phyloP scores from a whole-genome alignment of 148 eudicot genomes.

The Rhododendron williamsianum region DNA sequence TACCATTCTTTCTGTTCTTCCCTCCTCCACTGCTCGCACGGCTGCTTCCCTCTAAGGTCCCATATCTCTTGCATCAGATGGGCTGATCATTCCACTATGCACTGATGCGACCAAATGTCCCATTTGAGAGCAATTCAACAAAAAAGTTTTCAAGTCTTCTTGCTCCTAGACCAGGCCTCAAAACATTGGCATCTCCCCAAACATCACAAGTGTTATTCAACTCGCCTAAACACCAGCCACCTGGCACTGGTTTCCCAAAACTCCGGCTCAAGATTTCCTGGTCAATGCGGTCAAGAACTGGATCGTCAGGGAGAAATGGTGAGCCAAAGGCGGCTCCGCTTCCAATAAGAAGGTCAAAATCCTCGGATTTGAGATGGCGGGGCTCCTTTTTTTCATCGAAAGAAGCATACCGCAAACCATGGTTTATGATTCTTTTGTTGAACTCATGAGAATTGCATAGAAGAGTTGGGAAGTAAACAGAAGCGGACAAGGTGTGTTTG shows the following conservation, averaged over 20 bases:
- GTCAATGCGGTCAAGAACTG: constrained; percentile 79
- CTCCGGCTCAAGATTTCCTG: constrained; percentile 44
- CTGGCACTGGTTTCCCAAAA: constrained; percentile 63
- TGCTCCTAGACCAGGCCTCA: constrained; percentile 83
- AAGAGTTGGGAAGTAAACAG: constrained; percentile 74
- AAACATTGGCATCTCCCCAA: constrained; percentile 86
- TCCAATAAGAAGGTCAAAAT: constrained; percentile 34
- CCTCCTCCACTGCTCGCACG: neutral
- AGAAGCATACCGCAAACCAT: constrained; percentile 50
- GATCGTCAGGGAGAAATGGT: constrained; percentile 49
- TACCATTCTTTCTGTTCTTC: neutral
- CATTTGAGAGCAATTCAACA: constrained; percentile 46
- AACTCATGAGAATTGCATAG: constrained; percentile 69
- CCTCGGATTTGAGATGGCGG: constrained; percentile 42
- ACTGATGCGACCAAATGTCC: constrained; percentile 43
- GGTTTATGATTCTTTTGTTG: constrained; percentile 63
- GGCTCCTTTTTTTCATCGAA: constrained; percentile 38
- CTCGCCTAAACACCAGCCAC: constrained; percentile 93
- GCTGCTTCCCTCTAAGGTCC: neutral
- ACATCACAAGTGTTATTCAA: constrained; percentile 39
- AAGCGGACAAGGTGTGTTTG: constrained; percentile 61
- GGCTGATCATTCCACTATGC: constrained; percentile 38
- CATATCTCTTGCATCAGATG: constrained; percentile 18
- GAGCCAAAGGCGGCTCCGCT: constrained; percentile 83
- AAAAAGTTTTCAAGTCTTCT: constrained; percentile 54